Conservation (phyloP, 257 asterid species). For the Solanum virginianum region DNA sequence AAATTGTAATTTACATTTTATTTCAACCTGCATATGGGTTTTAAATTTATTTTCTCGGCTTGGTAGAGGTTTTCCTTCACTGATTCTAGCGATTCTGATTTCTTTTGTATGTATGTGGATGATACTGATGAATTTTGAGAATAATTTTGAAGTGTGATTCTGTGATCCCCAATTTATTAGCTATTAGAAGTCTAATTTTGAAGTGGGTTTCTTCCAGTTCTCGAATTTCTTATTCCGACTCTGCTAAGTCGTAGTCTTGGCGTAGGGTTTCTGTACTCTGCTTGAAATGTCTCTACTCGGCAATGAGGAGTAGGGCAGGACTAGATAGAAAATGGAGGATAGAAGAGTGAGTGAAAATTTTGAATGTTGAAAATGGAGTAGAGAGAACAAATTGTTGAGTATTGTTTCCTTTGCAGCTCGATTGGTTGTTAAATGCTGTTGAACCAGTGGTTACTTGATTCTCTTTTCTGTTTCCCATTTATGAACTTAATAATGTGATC, state of each 20-base stretch:
- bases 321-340: neutral
- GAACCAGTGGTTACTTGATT: neutral
- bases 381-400: neutral
- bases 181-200: slow-evolving; percentile 26
- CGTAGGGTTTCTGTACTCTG: neutral
- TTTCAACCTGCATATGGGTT: neutral
- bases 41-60: neutral
- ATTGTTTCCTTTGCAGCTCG: neutral
- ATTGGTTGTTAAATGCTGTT: neutral
- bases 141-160: slow-evolving; percentile 36
- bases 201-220: slow-evolving; percentile 38
- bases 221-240: neutral
- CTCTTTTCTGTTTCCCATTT: neutral
- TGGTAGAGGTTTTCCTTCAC: neutral
- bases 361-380: neutral
- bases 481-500: neutral
- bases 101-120: neutral
- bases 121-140: slow-evolving; percentile 2
- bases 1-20: neutral
- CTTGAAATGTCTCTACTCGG: neutral
- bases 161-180: slow-evolving; percentile 18
- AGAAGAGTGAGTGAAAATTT: neutral
- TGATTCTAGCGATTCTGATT: neutral
- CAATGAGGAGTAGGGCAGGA: neutral
- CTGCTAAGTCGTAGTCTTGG: neutral